Evolutionary conservation across 2,329 filamentous ascomycete genomes (phyloP).

Genomic region (Botrytis galanthina): DNA sequence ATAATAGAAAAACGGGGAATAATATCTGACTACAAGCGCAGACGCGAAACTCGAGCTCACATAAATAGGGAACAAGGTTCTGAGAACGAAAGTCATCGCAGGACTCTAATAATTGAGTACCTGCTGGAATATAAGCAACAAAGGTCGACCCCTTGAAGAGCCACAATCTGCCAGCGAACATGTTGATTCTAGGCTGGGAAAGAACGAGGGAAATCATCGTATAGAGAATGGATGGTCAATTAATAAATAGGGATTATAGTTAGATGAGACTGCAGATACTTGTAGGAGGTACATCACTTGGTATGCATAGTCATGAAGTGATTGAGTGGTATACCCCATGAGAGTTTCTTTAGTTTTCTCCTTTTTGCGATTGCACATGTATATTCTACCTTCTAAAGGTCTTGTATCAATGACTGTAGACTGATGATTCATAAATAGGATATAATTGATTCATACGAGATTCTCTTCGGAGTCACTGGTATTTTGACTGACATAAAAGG

Average conservation of each 20-base stretch:
- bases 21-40: no score
- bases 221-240: neutral
- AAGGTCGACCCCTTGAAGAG: no score
- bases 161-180: neutral
- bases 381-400: neutral
- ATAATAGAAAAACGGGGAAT: no score
- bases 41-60: no score
- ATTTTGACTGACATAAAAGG: neutral
- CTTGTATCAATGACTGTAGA: neutral
- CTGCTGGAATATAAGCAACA: no score
- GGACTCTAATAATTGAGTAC: no score
- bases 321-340: neutral
- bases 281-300: neutral
- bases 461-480: neutral
- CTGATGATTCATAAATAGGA: neutral
- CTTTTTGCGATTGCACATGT: neutral
- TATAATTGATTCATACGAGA: neutral
- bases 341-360: neutral
- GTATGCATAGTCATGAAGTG: neutral
- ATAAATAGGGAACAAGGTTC: no score
- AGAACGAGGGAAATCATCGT: neutral
- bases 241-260: neutral
- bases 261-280: neutral
- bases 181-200: fast-evolving
- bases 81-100: no score